phyloP scores from a whole-genome alignment of 345 rosid species.

The Limnanthes douglasii region DNA sequence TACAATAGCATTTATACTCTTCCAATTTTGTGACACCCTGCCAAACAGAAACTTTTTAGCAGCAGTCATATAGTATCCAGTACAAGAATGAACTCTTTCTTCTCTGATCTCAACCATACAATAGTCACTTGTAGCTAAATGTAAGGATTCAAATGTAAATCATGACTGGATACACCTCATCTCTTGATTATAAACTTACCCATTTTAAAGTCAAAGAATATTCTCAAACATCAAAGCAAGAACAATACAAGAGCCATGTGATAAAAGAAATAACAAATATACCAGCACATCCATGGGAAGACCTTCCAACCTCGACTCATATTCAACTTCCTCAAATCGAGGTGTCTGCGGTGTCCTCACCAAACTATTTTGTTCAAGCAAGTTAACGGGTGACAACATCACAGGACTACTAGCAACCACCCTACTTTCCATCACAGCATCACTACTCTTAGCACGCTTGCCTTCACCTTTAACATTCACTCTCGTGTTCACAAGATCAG shows the following conservation, averaged over 20 bases:
- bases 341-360: constrained; percentile 78
- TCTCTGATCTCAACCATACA: too few species aligned
- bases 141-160: too few species aligned
- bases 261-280: background rate
- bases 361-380: constrained; percentile 23
- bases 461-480: constrained; percentile 32
- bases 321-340: constrained; percentile 24
- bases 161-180: too few species aligned
- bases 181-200: too few species aligned
- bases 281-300: constrained; percentile 92
- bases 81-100: too few species aligned
- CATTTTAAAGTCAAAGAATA: background rate
- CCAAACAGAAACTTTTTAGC: too few species aligned
- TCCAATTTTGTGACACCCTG: too few species aligned
- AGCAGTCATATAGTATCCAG: too few species aligned
- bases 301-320: constrained; percentile 66
- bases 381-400: constrained; percentile 41
- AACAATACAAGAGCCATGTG: background rate
- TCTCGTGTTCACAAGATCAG: constrained; percentile 63
- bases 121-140: too few species aligned
- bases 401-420: constrained; percentile 36
- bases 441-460: constrained; percentile 20
- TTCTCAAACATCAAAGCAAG: background rate
- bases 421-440: constrained; percentile 11
- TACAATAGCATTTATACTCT: too few species aligned